These are phyloP conservation scores for Yarrowia sp. DNA, from an alignment of 805 yeast species.

Conservation along the genomic window DNA sequence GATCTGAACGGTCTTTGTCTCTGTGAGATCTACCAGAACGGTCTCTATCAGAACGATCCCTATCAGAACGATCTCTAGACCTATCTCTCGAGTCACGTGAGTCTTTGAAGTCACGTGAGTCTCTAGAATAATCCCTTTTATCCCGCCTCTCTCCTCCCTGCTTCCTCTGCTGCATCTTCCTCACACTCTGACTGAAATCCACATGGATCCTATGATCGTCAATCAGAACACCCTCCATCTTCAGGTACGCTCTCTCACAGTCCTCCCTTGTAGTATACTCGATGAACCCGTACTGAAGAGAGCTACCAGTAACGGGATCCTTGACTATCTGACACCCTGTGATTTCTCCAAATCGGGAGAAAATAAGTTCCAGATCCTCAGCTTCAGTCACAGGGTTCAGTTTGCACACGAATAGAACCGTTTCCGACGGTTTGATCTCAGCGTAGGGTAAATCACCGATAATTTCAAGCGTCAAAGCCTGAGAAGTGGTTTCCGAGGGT, in stretches of 20 bases:
- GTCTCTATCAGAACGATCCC: background rate
- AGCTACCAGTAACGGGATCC: conserved; percentile 58
- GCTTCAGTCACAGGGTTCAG: conserved; percentile 67
- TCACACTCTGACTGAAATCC: conserved; percentile 68
- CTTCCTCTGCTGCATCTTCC: conserved; percentile 20
- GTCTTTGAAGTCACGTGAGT: no score
- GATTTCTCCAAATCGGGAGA: conserved; percentile 67
- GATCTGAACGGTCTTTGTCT: background rate
- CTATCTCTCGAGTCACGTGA: no score
- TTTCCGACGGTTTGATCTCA: conserved; percentile 65
- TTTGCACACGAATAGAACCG: conserved; percentile 67
- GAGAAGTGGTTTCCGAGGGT: conserved; percentile 49
- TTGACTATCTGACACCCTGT: conserved; percentile 59
- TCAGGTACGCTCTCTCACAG: conserved; percentile 68
- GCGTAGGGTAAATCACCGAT: conserved; percentile 69
- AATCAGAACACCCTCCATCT: conserved; percentile 66
- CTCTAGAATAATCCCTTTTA: background rate
- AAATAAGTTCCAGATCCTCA: conserved; percentile 62
- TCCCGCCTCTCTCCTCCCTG: conserved; percentile 1
- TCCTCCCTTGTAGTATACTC: conserved; percentile 58
- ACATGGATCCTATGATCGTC: conserved; percentile 71
- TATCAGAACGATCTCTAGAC: background rate
- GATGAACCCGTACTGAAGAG: conserved; percentile 68
- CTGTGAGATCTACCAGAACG: conserved; percentile 6
- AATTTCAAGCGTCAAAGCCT: conserved; percentile 67